phyloP scores from a whole-genome alignment of 768 basidiomycete species.

The Sarcomyxa edulis region DNA sequence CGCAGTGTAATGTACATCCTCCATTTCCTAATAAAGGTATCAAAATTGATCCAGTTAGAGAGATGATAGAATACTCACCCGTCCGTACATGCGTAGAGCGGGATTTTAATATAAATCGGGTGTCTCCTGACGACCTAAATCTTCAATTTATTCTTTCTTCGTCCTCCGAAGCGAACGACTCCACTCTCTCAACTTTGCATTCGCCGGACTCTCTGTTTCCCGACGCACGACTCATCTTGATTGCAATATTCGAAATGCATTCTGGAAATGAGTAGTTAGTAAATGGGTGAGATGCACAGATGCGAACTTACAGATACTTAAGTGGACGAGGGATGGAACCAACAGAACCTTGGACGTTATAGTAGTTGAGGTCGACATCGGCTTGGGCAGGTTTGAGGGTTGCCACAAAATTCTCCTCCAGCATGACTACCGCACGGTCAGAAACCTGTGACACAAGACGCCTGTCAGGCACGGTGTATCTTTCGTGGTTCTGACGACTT shows the following conservation, averaged over 20 bases:
- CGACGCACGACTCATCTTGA: constrained; percentile 88
- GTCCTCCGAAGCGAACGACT: constrained; percentile 47
- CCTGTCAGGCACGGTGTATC: constrained; percentile 81
- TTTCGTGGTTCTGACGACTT: constrained; percentile 63
- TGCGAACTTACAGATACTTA: constrained; percentile 70
- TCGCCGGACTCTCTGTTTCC: constrained; percentile 62
- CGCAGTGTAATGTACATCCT: constrained; percentile 61
- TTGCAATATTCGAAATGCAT: constrained; percentile 97
- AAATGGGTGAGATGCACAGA: no score
- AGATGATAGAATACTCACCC: constrained; percentile 46
- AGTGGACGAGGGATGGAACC: constrained; percentile 83
- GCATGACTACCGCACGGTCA: constrained; percentile 87
- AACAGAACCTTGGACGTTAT: constrained; percentile 82
- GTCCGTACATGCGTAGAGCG: constrained; percentile 93
- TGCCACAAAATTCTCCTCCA: constrained; percentile 95
- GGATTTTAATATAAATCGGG: constrained; percentile 96
- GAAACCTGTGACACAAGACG: constrained; percentile 82
- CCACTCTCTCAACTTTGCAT: constrained; percentile 41
- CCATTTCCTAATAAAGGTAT: constrained; percentile 65
- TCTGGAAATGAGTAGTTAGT: no score
- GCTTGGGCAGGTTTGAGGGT: constrained; percentile 82
- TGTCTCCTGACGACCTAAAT: constrained; percentile 65
- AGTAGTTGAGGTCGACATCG: constrained; percentile 95
- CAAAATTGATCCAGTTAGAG: no score
- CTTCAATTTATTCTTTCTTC: constrained; percentile 54